phyloP scores from a whole-genome alignment of 495 filamentous ascomycete species.

The Apodospora peruviana region DNA sequence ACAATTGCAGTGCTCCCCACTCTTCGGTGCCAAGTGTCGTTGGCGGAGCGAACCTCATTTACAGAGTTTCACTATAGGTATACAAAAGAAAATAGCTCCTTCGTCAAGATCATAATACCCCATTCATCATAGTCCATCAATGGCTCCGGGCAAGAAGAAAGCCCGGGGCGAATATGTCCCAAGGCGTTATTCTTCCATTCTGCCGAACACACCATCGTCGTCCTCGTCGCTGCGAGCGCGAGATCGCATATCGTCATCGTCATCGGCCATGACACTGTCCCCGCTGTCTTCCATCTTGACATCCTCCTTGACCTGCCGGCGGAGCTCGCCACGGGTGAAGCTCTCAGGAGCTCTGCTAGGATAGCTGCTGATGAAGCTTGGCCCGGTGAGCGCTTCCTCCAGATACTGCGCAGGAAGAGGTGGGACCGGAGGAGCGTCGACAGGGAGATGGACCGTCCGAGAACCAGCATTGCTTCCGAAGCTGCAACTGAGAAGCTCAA shows the following conservation, averaged over 20 bases:
- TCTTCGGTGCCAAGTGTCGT: constrained; percentile 55
- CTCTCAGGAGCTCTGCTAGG: constrained; percentile 46
- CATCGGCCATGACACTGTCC: constrained; percentile 67
- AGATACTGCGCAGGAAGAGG: constrained; percentile 69
- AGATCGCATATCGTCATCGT: constrained; percentile 64
- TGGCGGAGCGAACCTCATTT: constrained; percentile 49
- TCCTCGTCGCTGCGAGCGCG: constrained; percentile 74
- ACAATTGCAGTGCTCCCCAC: constrained; percentile 30
- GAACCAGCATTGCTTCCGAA: constrained; percentile 66
- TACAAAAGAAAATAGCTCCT: constrained; percentile 33
- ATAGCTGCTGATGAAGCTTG: constrained; percentile 48
- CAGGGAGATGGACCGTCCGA: constrained; percentile 61
- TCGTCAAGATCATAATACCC: constrained; percentile 22
- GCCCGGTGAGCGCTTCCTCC: constrained; percentile 44
- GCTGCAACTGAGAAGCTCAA: constrained; percentile 84
- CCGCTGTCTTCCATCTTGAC: constrained; percentile 66
- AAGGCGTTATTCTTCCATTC: constrained; percentile 76
- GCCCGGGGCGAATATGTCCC: too few species aligned
- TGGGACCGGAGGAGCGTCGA: constrained; percentile 81
- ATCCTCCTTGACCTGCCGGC: constrained; percentile 33
- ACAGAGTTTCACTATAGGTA: constrained; percentile 39
- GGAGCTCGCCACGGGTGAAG: constrained; percentile 42
- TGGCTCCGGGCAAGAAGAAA: too few species aligned
- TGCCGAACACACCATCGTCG: constrained; percentile 90
- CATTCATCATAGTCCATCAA: constrained; percentile 18